Evolutionary conservation across 2,329 filamentous ascomycete genomes (phyloP).

Genomic region (Trichoderma sp.): DNA sequence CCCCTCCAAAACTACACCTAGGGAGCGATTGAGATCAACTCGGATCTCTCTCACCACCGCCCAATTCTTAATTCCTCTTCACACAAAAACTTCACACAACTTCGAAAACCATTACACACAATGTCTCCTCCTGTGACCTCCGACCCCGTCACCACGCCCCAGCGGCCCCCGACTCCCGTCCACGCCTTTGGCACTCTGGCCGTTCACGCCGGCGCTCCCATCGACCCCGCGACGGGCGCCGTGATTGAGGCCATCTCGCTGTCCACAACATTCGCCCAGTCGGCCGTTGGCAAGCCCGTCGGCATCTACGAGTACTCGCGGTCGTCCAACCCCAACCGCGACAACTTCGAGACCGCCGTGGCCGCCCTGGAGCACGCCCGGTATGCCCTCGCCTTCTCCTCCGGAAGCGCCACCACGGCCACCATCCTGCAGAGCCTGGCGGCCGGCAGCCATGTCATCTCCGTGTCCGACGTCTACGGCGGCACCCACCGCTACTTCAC

Average conservation of each 20-base stretch:
- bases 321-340: constrained; percentile 89
- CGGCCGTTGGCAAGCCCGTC: constrained; percentile 79
- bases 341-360: constrained; percentile 89
- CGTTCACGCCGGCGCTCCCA: constrained; percentile 87
- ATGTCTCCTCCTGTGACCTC: constrained; percentile 35
- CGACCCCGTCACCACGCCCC: constrained; percentile 68
- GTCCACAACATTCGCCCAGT: constrained; percentile 95
- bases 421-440: constrained; percentile 91
- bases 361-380: constrained; percentile 90
- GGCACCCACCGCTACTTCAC: constrained; percentile 99
- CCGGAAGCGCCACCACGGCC: constrained; percentile 90
- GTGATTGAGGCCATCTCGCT: constrained; percentile 96
- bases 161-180: constrained; percentile 67
- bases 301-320: constrained; percentile 92
- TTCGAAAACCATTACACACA: neutral
- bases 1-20: neutral
- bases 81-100: neutral
- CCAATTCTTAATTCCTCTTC: neutral
- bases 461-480: constrained; percentile 95
- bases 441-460: constrained; percentile 88
- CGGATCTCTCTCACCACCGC: neutral
- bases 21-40: neutral
- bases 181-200: constrained; percentile 89
- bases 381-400: constrained; percentile 91
- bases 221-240: constrained; percentile 87